Evolutionary conservation across 345 rosid species (phyloP), one percentile per base, ranked within the genome.

Genomic region (Hibiscus tridactylites): DNA sequence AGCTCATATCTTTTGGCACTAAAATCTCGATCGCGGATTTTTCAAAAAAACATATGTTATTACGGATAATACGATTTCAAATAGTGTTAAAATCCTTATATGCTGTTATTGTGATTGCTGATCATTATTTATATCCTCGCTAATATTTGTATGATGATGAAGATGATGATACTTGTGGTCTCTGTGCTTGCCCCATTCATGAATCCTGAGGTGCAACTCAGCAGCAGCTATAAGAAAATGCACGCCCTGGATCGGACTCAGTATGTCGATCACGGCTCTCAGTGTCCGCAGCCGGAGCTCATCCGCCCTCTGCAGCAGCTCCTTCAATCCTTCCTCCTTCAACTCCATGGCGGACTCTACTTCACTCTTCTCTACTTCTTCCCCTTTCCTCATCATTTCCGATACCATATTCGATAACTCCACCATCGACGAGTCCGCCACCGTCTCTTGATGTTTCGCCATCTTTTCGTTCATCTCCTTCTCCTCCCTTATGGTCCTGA

Each of bases 201-300:
- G 90, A 63, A 86, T 16, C 62, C 83, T 76, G 49, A 74, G 73
- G 47, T 82, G 85, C 64, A 84, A 53, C 84, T 86, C 85, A 2
- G 86, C 86, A 1, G 82, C 82, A 21, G 86, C 87, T 35, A 79
- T 81, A 70, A 84, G 61, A 82, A 77, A 82, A 67, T 86, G 88
- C n/a, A 81, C 81, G 6, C 82, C 79, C 66, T 84, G 85, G 9
- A 63, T 42, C 26, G 86, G 81, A 60, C 26, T 78, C 65, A 81
- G 53, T 12, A 77, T 73, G 2, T 73, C 50, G 17, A 82, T 15
- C 19, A 83, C 50, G 5, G 70, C 70, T 62, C 72, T 81, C 29
- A 87, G 66, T 8, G 86, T 81, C 39, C 24, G 73, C n/a, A 80
- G 74, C 69, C 88, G 77, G 4, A 87, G 83, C 62, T 78, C 79